These are phyloP conservation scores for Arthrobotrys pseudoclavata DNA, from an alignment of 2,329 filamentous ascomycete species.

Conservation along the genomic window DNA sequence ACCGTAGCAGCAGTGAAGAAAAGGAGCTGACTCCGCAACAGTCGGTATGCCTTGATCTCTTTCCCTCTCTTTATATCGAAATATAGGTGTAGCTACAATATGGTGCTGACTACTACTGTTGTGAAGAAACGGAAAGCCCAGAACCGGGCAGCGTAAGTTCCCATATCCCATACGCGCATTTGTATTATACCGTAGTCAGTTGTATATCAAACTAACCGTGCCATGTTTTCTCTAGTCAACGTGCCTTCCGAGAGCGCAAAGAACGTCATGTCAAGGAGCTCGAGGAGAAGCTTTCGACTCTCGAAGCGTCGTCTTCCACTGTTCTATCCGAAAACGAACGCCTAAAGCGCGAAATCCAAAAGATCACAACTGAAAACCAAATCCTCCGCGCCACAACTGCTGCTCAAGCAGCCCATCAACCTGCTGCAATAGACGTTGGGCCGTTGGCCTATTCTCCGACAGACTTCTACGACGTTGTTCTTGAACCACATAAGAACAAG, in stretches of 20 bases:
- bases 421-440: slow-evolving; percentile 72
- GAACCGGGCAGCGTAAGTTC: slow-evolving; percentile 79
- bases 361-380: slow-evolving; percentile 90
- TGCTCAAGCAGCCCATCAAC: slow-evolving; percentile 67
- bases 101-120: slow-evolving; percentile 66
- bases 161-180: slow-evolving; percentile 11
- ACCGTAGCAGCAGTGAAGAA: slow-evolving; percentile 69
- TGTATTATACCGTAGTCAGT: slow-evolving; percentile 20
- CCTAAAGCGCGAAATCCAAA: slow-evolving; percentile 84
- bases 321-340: slow-evolving; percentile 87
- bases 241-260: slow-evolving; percentile 95
- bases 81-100: slow-evolving; percentile 25
- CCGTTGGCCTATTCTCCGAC: slow-evolving; percentile 79
- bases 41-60: slow-evolving; percentile 61
- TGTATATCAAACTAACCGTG: slow-evolving; percentile 5
- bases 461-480: slow-evolving; percentile 77
- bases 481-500: slow-evolving; percentile 75
- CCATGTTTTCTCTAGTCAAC: slow-evolving; percentile 75
- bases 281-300: slow-evolving; percentile 82
- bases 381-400: slow-evolving; percentile 83
- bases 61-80: slow-evolving; percentile 16
- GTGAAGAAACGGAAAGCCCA: slow-evolving; percentile 76
- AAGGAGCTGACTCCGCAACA: slow-evolving; percentile 72
- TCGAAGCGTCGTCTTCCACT: slow-evolving; percentile 80
- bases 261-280: slow-evolving; percentile 94